Evolutionary conservation across 345 rosid genomes (phyloP).

Genomic region (Pistacia atlantica): DNA sequence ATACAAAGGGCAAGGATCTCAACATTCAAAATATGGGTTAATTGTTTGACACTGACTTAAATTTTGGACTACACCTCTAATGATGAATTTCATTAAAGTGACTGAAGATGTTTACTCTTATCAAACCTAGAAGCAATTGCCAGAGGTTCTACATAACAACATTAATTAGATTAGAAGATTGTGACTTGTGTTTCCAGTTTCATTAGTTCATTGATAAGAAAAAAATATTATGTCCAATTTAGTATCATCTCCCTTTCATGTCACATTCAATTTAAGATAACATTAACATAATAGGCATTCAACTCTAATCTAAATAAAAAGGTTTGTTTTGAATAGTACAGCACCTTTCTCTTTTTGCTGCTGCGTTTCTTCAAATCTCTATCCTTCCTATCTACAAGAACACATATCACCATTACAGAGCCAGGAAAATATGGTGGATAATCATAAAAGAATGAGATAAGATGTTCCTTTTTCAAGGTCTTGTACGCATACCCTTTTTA

Average conservation of each 20-base stretch:
- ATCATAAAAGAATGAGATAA: conserved; percentile 15
- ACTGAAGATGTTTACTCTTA: neutral
- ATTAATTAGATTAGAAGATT: neutral
- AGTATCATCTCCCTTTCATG: neutral
- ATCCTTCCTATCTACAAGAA: conserved; percentile 74
- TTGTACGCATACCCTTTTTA: conserved; percentile 50
- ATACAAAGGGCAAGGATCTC: neutral
- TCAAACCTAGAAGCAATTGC: neutral
- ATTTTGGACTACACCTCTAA: neutral
- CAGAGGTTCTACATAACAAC: neutral
- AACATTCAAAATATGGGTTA: neutral
- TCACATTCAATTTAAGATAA: neutral
- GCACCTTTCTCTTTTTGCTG: conserved; percentile 89
- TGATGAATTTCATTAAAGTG: neutral
- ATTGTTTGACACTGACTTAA: neutral
- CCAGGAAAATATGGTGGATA: neutral
- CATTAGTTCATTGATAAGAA: neutral
- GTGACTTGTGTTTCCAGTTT: neutral
- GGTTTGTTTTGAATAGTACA: conserved; percentile 7
- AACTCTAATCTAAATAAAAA: neutral
- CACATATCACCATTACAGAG: conserved; percentile 22
- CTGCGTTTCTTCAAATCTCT: conserved; percentile 77
- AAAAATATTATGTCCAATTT: neutral
- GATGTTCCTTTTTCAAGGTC: conserved; percentile 11
- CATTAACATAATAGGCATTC: neutral